These are phyloP conservation scores for Paxillus involutus DNA, from an alignment of 768 basidiomycete species.

Conservation along the genomic window DNA sequence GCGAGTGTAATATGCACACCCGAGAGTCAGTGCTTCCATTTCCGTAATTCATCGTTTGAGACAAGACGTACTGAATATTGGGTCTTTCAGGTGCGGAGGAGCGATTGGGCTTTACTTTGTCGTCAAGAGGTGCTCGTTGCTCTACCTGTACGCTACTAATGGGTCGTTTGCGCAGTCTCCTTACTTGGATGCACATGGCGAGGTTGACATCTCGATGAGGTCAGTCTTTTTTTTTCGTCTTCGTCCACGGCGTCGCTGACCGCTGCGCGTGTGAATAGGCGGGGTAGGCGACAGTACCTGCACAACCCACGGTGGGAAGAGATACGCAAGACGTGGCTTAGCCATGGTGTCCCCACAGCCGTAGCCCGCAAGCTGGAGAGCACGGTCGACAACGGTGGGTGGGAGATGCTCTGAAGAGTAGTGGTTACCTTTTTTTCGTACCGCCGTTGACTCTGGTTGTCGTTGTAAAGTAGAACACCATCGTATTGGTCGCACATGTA, in stretches of 20 bases:
- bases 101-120: slow-evolving; percentile 87
- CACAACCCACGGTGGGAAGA: slow-evolving; percentile 90
- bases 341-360: slow-evolving; percentile 84
- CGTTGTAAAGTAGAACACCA: neutral
- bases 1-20: slow-evolving; percentile 95
- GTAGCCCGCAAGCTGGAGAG: slow-evolving; percentile 89
- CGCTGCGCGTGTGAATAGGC: slow-evolving; percentile 41
- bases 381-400: slow-evolving; percentile 87
- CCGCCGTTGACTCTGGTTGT: neutral
- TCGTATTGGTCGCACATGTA: neutral
- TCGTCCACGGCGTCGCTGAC: neutral
- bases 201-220: slow-evolving; percentile 92
- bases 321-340: slow-evolving; percentile 86
- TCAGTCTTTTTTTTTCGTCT: slow-evolving; percentile 32
- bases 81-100: slow-evolving; percentile 73
- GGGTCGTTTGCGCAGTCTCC: slow-evolving; percentile 90
- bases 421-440: neutral
- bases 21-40: slow-evolving; percentile 74
- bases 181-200: slow-evolving; percentile 93
- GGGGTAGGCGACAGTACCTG: slow-evolving; percentile 85
- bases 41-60: no score
- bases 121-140: slow-evolving; percentile 85
- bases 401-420: slow-evolving; percentile 71
- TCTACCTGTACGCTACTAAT: slow-evolving; percentile 85
- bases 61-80: no score